These are phyloP conservation scores for Quercus engelmannii DNA, from an alignment of 306 rosid species.

Conservation along the genomic window DNA sequence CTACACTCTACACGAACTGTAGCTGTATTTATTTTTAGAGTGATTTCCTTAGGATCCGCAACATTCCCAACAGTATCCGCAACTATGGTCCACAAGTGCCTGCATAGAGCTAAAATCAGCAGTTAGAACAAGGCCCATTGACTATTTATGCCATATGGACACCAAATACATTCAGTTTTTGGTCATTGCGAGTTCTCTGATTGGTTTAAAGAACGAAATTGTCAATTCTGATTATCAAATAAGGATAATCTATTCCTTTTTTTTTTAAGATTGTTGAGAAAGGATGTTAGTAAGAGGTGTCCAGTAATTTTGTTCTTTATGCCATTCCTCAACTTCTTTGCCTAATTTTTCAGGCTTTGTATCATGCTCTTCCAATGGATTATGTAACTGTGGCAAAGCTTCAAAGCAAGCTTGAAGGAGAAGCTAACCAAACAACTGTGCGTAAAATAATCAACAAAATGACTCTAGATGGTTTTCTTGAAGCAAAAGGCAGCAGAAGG, in stretches of 20 bases:
- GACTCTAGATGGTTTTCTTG: constrained; percentile 78
- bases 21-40: background rate
- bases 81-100: background rate
- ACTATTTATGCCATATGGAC: background rate
- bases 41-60: background rate
- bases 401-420: constrained; percentile 73
- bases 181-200: constrained; percentile 7
- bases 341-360: constrained; percentile 59
- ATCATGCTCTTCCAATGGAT: constrained; percentile 73
- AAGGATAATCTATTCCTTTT: constrained; percentile 1
- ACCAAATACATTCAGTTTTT: background rate
- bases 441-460: constrained; percentile 72
- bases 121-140: background rate
- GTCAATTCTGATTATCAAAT: background rate
- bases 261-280: background rate
- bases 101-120: no score
- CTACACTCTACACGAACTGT: background rate
- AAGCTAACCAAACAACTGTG: constrained; percentile 51
- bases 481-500: constrained; percentile 69
- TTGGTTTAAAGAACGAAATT: constrained; percentile 3
- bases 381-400: constrained; percentile 70
- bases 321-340: constrained; percentile 6
- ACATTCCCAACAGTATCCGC: background rate
- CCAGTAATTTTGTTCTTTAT: constrained; percentile 2
- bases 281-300: background rate